Evolutionary conservation across 2,329 filamentous ascomycete species (phyloP).

Genomic region (Stachybotrys elegans): DNA sequence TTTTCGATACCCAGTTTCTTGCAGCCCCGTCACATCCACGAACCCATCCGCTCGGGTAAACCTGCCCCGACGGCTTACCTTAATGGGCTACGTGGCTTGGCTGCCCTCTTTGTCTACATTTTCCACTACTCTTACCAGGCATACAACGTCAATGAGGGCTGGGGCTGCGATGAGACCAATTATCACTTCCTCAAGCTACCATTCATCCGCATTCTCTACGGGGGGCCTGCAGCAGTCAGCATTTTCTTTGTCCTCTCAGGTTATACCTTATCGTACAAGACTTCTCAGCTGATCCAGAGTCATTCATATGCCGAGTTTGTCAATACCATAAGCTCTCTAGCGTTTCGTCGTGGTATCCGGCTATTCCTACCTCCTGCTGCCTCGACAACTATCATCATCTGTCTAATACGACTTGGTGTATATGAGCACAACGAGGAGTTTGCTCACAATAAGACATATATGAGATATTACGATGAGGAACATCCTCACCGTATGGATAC

Average conservation of each 20-base stretch:
- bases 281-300: slow-evolving; percentile 39
- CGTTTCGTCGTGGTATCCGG: slow-evolving; percentile 47
- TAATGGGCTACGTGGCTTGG: slow-evolving; percentile 52
- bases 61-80: slow-evolving; percentile 53
- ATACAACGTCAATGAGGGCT: slow-evolving; percentile 47
- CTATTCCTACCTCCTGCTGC: slow-evolving; percentile 46
- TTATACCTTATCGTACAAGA: slow-evolving; percentile 52
- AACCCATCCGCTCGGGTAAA: slow-evolving; percentile 32
- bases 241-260: slow-evolving; percentile 60
- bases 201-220: slow-evolving; percentile 48
- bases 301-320: slow-evolving; percentile 33
- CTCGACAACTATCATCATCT: slow-evolving; percentile 43
- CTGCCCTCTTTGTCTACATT: slow-evolving; percentile 51
- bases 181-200: slow-evolving; percentile 46
- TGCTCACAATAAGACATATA: slow-evolving; percentile 33
- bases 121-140: slow-evolving; percentile 52
- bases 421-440: slow-evolving; percentile 46
- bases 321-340: slow-evolving; percentile 41
- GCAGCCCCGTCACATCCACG: slow-evolving; percentile 36
- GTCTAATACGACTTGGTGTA: slow-evolving; percentile 37
- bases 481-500: slow-evolving; percentile 36
- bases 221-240: slow-evolving; percentile 52
- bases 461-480: slow-evolving; percentile 44
- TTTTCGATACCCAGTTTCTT: slow-evolving; percentile 52
- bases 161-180: slow-evolving; percentile 38